Percentiles rank a stretch among this genome's conserved stretches.
phyloP scores from a whole-genome alignment of 2,329 filamentous ascomycete species.

The Alternaria dauci region DNA sequence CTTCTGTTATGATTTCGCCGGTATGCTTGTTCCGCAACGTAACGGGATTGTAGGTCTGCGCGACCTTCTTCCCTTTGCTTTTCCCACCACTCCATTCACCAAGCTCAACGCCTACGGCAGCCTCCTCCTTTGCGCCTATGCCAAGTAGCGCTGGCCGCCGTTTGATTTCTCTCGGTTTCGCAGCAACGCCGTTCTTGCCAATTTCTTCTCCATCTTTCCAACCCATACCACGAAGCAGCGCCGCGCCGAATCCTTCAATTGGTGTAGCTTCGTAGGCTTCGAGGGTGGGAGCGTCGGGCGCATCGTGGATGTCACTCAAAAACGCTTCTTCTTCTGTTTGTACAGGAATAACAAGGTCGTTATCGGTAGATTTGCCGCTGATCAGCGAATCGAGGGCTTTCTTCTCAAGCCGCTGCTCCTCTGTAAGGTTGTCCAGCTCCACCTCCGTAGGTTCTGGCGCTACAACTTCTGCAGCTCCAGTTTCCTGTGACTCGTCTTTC shows the following conservation, averaged over 20 bases:
- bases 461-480: constrained; percentile 11
- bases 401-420: constrained; percentile 60
- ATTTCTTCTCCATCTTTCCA: constrained; percentile 78
- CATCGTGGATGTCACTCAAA: constrained; percentile 71
- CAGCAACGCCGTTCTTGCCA: constrained; percentile 56
- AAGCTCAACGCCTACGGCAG: constrained; percentile 69
- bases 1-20: constrained; percentile 69
- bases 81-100: constrained; percentile 70
- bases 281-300: constrained; percentile 78
- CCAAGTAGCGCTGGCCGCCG: constrained; percentile 83
- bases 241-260: constrained; percentile 93
- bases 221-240: constrained; percentile 90
- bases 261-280: constrained; percentile 89
- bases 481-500: constrained; percentile 30
- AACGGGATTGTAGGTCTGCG: constrained; percentile 68
- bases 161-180: constrained; percentile 70
- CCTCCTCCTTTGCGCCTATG: constrained; percentile 83
- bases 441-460: constrained; percentile 35
- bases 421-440: constrained; percentile 42
- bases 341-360: constrained; percentile 51
- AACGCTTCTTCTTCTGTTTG: constrained; percentile 72
- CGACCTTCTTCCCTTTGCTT: constrained; percentile 56
- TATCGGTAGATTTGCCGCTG: constrained; percentile 48
- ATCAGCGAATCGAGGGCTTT: constrained; percentile 58
- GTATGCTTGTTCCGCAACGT: constrained; percentile 68